Evolutionary conservation across 73 alveolate species (phyloP).

Genomic region (Paramecium pentaurelia): DNA sequence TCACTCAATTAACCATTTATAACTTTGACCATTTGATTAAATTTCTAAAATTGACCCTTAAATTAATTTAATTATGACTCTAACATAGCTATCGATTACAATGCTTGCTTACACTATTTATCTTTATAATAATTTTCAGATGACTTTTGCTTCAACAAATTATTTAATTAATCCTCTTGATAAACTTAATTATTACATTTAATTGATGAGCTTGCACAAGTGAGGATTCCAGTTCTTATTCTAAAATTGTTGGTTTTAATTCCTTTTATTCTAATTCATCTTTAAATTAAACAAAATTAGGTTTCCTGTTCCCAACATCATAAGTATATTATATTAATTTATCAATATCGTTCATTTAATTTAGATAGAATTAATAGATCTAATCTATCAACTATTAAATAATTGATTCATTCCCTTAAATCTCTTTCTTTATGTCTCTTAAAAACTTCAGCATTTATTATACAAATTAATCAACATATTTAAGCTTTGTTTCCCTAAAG

Average conservation of each 20-base stretch:
- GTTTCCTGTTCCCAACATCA: neutral
- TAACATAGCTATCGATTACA: neutral
- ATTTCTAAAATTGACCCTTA: neutral
- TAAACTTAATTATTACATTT: neutral
- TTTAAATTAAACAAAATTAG: neutral
- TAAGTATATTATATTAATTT: neutral
- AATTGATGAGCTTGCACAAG: neutral
- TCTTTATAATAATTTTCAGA: constrained; percentile 1
- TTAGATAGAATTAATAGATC: neutral
- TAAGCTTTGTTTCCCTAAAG: neutral
- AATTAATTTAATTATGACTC: neutral
- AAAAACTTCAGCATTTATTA: neutral
- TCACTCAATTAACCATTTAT: neutral
- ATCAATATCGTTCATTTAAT: neutral
- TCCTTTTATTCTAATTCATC: neutral
- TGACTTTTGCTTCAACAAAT: neutral
- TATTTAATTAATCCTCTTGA: neutral
- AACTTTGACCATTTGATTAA: neutral
- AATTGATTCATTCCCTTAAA: neutral
- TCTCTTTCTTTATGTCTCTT: neutral
- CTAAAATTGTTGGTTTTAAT: neutral
- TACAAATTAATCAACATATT: constrained; percentile 14
- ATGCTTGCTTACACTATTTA: neutral
- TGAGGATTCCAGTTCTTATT: neutral
- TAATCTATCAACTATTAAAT: neutral